A percentile compares a stretch with the other conserved stretches of the same genome.
These are phyloP conservation scores for Picochlorum sp. DNA, from an alignment of 139 green algal genomes.

Conservation along the genomic window DNA sequence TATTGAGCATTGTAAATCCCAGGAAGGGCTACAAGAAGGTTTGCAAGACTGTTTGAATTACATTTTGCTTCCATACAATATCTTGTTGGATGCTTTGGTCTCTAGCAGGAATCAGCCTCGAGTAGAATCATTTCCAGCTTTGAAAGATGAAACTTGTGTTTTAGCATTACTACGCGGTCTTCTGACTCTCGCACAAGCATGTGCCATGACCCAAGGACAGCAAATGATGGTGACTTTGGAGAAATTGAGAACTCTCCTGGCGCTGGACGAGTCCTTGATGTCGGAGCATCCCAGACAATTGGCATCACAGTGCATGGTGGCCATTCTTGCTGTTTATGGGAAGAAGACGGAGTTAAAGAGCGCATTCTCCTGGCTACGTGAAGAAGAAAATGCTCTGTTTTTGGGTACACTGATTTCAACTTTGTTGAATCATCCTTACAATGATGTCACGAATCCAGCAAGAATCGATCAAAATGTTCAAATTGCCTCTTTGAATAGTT, in stretches of 20 bases:
- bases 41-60: conserved; percentile 55
- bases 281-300: not conserved
- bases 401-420: conserved; percentile 32
- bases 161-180: too few relatives aligned
- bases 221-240: conserved; percentile 31
- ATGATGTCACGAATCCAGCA: not conserved
- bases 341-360: too few relatives aligned
- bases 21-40: too few relatives aligned
- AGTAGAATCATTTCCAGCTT: too few relatives aligned
- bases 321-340: too few relatives aligned
- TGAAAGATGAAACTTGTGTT: too few relatives aligned
- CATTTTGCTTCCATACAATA: conserved; percentile 49
- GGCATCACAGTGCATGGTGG: not conserved
- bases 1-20: not conserved
- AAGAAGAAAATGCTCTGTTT: conserved; percentile 18
- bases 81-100: conserved; percentile 41
- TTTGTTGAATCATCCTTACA: conserved; percentile 14
- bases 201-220: not conserved
- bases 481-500: conserved; percentile 8
- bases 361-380: not conserved
- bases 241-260: conserved; percentile 31
- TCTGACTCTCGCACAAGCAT: too few relatives aligned
- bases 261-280: conserved; percentile 2
- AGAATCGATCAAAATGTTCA: conserved; percentile 37
- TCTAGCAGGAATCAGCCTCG: not conserved